Percentiles rank a stretch among this genome's conserved stretches.
phyloP scores from a whole-genome alignment of 225 moss, liverwort and hornwort species.

The Pleurozium schreberi region DNA sequence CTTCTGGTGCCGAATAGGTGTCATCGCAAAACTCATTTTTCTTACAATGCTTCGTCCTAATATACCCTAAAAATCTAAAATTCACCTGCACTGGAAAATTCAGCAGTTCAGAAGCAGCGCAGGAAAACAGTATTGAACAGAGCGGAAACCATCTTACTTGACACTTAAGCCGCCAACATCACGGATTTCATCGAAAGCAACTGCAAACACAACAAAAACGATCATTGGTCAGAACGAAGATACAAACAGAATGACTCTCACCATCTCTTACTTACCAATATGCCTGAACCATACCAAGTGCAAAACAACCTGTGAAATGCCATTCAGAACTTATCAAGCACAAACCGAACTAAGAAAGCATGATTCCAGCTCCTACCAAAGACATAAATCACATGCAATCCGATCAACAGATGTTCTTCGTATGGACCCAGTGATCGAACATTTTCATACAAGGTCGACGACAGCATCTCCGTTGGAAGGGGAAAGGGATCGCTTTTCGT shows the following conservation, averaged over 20 bases:
- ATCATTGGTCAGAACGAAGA: background rate
- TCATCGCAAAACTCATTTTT: background rate
- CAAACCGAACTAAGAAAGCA: background rate
- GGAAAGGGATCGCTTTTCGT: too few species aligned
- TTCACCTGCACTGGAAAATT: background rate
- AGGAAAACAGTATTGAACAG: background rate
- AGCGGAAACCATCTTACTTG: background rate
- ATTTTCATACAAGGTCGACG: background rate
- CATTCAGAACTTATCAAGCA: background rate
- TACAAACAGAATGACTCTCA: background rate
- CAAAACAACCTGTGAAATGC: background rate
- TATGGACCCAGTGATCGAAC: background rate
- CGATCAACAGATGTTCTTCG: background rate
- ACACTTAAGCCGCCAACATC: constrained; percentile 25
- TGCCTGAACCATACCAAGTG: background rate
- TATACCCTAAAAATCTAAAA: background rate
- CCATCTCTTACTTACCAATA: background rate
- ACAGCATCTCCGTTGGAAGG: background rate
- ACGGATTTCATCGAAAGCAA: constrained; percentile 56
- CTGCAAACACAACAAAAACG: background rate
- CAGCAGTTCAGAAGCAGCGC: background rate
- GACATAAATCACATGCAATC: background rate
- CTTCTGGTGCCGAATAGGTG: background rate
- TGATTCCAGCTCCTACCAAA: background rate
- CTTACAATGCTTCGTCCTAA: background rate